phyloP scores from a whole-genome alignment of 2,329 filamentous ascomycete species.

The Diaporthe helianthi region DNA sequence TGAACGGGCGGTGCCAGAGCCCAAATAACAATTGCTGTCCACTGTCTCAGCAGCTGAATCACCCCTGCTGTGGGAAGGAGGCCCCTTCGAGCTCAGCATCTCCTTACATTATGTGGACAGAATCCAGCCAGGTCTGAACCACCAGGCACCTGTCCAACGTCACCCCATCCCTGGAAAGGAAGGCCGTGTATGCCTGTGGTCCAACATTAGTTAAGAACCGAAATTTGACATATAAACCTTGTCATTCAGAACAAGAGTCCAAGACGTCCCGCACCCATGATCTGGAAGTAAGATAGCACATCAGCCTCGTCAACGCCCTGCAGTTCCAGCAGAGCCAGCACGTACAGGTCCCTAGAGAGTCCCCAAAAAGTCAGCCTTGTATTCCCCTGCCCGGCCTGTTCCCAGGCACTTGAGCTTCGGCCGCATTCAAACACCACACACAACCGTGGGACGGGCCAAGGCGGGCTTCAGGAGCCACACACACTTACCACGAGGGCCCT shows the following conservation, averaged over 20 bases:
- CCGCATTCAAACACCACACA: conserved; percentile 3
- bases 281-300: conserved; percentile 57
- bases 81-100: not conserved
- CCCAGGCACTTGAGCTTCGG: not conserved
- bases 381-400: no score
- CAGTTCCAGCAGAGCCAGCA: conserved; percentile 53
- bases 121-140: conserved; percentile 47
- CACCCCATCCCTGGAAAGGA: conserved; percentile 46
- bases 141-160: conserved; percentile 43
- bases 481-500: conserved; percentile 53
- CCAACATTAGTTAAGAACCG: conserved; percentile 28
- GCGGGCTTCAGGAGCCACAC: not conserved
- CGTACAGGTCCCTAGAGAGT: conserved; percentile 55
- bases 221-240: not conserved
- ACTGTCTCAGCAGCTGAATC: not conserved
- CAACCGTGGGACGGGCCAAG: not conserved
- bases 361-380: conserved; percentile 16
- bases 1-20: conserved; percentile 64
- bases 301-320: conserved; percentile 51
- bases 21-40: conserved; percentile 57
- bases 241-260: not conserved
- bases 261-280: conserved; percentile 49
- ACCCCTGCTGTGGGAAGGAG: not conserved
- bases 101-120: conserved; percentile 55
- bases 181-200: conserved; percentile 44